Evolutionary conservation across 2,329 filamentous ascomycete genomes (phyloP).

Genomic region (Pseudocercospora musae): DNA sequence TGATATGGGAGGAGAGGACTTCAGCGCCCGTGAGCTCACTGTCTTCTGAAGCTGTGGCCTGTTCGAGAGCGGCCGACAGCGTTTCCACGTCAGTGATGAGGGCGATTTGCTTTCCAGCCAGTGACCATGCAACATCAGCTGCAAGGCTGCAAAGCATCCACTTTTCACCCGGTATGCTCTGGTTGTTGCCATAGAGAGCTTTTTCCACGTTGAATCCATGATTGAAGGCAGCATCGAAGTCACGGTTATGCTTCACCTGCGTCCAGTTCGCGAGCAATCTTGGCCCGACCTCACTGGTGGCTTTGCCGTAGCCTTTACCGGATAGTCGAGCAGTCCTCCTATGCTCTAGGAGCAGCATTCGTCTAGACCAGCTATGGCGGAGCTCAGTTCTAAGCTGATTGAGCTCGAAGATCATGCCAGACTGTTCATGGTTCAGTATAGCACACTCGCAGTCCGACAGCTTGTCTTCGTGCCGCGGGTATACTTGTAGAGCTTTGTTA

Average conservation of each 20-base stretch:
- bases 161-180: slow-evolving; percentile 14
- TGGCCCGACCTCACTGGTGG: slow-evolving; percentile 24
- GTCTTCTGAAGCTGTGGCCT: not conserved
- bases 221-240: slow-evolving; percentile 36
- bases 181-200: slow-evolving; percentile 21
- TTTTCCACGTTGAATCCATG: slow-evolving; percentile 33
- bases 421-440: slow-evolving; percentile 33
- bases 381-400: slow-evolving; percentile 33
- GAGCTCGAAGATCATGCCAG: slow-evolving; percentile 37
- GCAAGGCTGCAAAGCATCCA: slow-evolving; percentile 27
- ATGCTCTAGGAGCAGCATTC: slow-evolving; percentile 34
- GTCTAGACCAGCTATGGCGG: slow-evolving; percentile 29
- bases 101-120: slow-evolving; percentile 19
- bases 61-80: slow-evolving; percentile 3
- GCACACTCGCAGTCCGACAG: slow-evolving; percentile 32
- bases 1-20: slow-evolving; percentile 20
- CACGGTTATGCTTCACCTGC: slow-evolving; percentile 32
- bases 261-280: slow-evolving; percentile 31
- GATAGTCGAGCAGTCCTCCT: slow-evolving; percentile 33
- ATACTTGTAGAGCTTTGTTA: slow-evolving; percentile 30
- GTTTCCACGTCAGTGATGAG: slow-evolving; percentile 19
- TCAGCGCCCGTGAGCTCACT: slow-evolving; percentile 19
- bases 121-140: slow-evolving; percentile 29
- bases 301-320: slow-evolving; percentile 20
- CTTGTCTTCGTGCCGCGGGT: slow-evolving; percentile 32